Base-by-base conservation (phyloP, 768 basidiomycete genomes). In the Leccinum pellstonianum region DNA sequence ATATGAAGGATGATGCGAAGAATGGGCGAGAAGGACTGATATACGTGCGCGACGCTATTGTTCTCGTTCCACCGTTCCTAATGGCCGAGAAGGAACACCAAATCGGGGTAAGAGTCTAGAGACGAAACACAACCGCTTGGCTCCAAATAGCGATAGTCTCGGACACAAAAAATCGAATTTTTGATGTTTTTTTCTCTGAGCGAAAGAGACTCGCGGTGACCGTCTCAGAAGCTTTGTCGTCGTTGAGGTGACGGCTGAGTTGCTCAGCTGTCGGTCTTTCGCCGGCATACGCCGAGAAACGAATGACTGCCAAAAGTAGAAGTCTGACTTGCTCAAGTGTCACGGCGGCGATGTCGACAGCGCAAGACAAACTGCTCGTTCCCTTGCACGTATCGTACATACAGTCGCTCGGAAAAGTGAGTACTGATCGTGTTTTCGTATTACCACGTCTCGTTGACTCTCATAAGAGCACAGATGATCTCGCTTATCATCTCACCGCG, bases 401-500 rank as follows among this genome's bases (percentile, higher is more conserved):
- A 65, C 84, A 90, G 66, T 81, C 83, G 12, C 81, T 93, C 14
- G 90, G 87, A 60, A 79, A 88, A 62, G 90, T 87, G 61, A 43
- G 80, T 60, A 33, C 3, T 27, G 27, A 10, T 19, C 43, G 9
- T 17, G 21, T 33, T 0, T n/a, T 1, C 17, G 2, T 19, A 29
- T 4, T 14, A 6, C 8, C 33, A 8, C 4, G 4, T 12, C 23
- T 27, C 12, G 31, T 62, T 67, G 19, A 70, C 33, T 33, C 47
- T 37, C 27, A 5, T 11, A n/a, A 91, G 91, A 87, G 79, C 75
- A 88, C 88, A 59, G 86, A 93, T 77, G 93, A 94, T 64, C 81
- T 97, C 17, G 80, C 83, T 1, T 96, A 96, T 75, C 93, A 96
- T 72, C 80, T 96, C 19, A 95, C 95, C 0, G 81, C 94, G 12